These are phyloP conservation scores for Gossypium stocksii DNA, from an alignment of 345 rosid genomes.

Conservation along the genomic window DNA sequence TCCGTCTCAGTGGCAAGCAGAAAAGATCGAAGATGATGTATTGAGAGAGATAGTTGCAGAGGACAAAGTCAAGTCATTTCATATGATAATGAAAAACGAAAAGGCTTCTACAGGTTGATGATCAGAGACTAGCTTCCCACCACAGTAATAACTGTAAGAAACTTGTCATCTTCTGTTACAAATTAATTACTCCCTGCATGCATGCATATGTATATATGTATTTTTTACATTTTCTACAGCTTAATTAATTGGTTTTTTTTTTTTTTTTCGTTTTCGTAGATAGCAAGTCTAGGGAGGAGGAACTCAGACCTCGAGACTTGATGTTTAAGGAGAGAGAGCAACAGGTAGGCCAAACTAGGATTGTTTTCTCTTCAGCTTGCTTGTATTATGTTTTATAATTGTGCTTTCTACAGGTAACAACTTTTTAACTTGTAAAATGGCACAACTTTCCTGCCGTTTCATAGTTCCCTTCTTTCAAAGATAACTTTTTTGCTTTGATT, in stretches of 20 bases:
- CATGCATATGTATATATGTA: neutral
- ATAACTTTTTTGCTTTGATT: neutral
- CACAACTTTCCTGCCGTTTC: neutral
- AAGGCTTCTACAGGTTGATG: conserved; percentile 81
- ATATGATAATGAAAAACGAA: conserved; percentile 95
- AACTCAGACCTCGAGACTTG: neutral
- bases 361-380: neutral
- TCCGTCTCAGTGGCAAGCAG: conserved; percentile 84
- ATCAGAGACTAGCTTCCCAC: conserved; percentile 14
- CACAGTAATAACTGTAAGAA: conserved; percentile 7
- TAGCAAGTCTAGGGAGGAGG: neutral
- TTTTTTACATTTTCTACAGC: neutral
- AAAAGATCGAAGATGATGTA: conserved; percentile 85
- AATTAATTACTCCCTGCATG: neutral
- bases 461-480: neutral
- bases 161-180: neutral
- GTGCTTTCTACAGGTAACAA: neutral
- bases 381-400: neutral
- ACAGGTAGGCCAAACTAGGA: neutral
- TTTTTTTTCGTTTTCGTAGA: neutral
- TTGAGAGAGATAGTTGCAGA: conserved; percentile 82
- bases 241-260: neutral
- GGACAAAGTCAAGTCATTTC: conserved; percentile 79
- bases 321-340: neutral
- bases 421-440: neutral